phyloP scores from a whole-genome alignment of 306 rosid genomes.

The Quercus robur region DNA sequence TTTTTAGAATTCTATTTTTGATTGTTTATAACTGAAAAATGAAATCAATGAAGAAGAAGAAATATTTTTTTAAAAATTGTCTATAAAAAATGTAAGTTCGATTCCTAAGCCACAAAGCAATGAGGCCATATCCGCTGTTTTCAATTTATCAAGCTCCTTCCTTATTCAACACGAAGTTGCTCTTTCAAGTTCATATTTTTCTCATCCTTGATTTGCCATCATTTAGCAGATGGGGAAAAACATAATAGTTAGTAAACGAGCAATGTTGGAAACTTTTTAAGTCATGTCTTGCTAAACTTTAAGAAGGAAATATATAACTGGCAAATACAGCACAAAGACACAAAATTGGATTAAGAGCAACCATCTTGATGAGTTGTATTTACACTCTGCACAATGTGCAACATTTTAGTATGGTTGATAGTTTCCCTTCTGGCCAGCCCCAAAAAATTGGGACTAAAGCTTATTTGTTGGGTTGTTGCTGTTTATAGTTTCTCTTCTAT shows the following conservation, averaged over 20 bases:
- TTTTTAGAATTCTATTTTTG: no score
- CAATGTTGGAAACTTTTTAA: not conserved
- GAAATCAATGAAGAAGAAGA: no score
- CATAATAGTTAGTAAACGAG: not conserved
- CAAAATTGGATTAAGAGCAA: not conserved
- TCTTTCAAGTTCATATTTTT: constrained; percentile 45
- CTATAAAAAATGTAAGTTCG: constrained; percentile 19
- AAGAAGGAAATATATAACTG: constrained; percentile 1
- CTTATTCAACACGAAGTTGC: constrained; percentile 42
- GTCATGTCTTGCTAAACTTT: not conserved
- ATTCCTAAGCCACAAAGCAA: constrained; percentile 80
- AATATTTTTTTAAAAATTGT: no score
- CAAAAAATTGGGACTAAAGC: no score
- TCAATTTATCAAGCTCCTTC: constrained; percentile 58
- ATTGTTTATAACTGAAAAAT: no score
- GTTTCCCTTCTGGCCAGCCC: not conserved
- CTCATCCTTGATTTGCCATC: constrained; percentile 60
- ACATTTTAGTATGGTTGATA: not conserved
- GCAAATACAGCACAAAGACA: not conserved
- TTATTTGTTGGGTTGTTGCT: no score
- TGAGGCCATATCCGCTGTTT: constrained; percentile 67
- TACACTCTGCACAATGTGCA: no score
- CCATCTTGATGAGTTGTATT: no score
- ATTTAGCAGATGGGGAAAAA: constrained; percentile 13
- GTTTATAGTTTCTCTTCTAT: not conserved